Evolutionary conservation across 768 basidiomycete genomes (phyloP).

Genomic region (Suillus paluster): DNA sequence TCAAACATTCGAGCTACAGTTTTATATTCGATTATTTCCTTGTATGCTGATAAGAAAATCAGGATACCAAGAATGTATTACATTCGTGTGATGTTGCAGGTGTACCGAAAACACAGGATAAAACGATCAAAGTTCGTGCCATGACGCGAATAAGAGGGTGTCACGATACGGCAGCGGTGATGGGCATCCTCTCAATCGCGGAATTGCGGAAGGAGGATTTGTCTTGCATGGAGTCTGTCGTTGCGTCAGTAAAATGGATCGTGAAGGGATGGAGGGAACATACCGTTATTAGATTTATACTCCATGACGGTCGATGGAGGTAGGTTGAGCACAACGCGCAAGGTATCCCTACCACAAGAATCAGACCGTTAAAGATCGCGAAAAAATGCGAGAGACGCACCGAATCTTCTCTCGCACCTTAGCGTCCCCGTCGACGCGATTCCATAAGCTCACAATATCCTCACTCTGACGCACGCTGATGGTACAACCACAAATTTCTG

Average conservation of each 20-base stretch:
- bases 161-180: slow-evolving; percentile 15
- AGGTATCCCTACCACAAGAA: slow-evolving; percentile 64
- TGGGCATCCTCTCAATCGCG: slow-evolving; percentile 51
- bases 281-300: slow-evolving; percentile 93
- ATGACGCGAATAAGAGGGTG: neutral
- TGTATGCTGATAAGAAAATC: slow-evolving; percentile 7
- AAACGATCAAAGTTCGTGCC: neutral
- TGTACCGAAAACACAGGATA: slow-evolving; percentile 4
- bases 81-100: slow-evolving; percentile 7
- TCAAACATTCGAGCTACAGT: slow-evolving; percentile 2
- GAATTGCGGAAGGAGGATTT: slow-evolving; percentile 83
- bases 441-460: slow-evolving; percentile 95
- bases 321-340: slow-evolving; percentile 75
- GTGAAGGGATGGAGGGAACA: slow-evolving; percentile 16
- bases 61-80: slow-evolving; percentile 8
- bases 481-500: slow-evolving; percentile 93
- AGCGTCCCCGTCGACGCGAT: slow-evolving; percentile 76
- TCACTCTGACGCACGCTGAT: slow-evolving; percentile 92
- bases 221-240: slow-evolving; percentile 84
- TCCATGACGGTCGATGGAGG: slow-evolving; percentile 85
- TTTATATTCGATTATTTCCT: slow-evolving; percentile 1
- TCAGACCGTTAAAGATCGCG: neutral
- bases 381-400: slow-evolving; percentile 55
- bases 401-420: slow-evolving; percentile 81
- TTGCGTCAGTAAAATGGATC: neutral